Evolutionary conservation across 1,284 basidiomycete species (phyloP).

Genomic region (Ustilago curta): DNA sequence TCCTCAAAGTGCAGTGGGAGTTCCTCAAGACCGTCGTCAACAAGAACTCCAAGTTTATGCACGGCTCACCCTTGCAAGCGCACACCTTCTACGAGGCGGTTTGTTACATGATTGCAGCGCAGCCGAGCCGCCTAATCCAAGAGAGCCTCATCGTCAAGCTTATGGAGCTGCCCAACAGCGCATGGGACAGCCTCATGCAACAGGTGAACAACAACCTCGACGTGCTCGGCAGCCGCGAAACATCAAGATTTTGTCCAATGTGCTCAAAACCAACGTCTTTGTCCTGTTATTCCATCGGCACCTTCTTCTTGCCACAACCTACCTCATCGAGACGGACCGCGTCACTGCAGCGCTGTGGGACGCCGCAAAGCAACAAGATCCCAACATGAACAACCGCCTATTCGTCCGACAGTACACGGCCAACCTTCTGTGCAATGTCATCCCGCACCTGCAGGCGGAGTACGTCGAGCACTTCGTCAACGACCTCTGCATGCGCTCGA

Average conservation of each 20-base stretch:
- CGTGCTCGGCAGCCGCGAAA: conserved; percentile 91
- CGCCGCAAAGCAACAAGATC: conserved; percentile 77
- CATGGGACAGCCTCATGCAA: conserved; percentile 97
- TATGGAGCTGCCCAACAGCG: conserved; percentile 97
- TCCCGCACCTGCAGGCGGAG: conserved; percentile 69
- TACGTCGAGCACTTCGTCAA: conserved; percentile 73
- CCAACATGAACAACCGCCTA: conserved; percentile 81
- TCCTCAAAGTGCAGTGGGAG: conserved; percentile 99
- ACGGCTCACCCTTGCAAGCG: conserved; percentile 93
- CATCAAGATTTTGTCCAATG: conserved; percentile 96
- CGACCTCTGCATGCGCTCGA: conserved; percentile 85
- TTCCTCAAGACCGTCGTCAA: conserved; percentile 99
- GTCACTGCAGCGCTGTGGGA: conserved; percentile 90
- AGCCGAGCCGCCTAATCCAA: conserved; percentile 96
- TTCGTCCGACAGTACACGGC: conserved; percentile 91
- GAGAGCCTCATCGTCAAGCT: conserved; percentile 93
- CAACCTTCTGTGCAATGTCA: conserved; percentile 73
- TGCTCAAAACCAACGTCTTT: conserved; percentile 99
- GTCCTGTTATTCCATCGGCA: conserved; percentile 95
- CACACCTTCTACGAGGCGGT: conserved; percentile 80
- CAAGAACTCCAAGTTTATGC: conserved; percentile 99
- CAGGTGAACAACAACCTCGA: conserved; percentile 94
- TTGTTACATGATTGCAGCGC: conserved; percentile 99
- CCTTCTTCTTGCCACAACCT: conserved; percentile 96
- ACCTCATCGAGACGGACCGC: conserved; percentile 85